These are phyloP conservation scores for Austroboletus festivus DNA, from an alignment of 768 basidiomycete species.

Conservation along the genomic window DNA sequence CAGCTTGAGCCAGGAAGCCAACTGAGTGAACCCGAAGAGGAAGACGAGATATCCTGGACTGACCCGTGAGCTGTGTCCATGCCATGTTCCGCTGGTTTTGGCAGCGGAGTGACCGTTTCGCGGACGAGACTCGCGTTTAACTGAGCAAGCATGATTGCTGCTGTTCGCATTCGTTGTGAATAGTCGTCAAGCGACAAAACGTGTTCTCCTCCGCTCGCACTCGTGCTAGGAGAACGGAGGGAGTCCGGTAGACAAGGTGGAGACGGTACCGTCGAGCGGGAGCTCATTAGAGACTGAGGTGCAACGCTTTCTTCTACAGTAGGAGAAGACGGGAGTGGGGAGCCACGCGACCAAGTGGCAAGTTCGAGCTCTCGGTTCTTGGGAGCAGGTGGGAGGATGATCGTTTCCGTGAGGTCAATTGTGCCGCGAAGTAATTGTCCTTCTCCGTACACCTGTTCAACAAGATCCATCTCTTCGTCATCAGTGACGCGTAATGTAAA, in stretches of 20 bases:
- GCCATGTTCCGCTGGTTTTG: constrained; percentile 12
- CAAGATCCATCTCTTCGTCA: constrained; percentile 92
- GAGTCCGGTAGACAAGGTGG: constrained; percentile 2
- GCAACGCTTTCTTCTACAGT: constrained; percentile 35
- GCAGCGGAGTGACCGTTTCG: constrained; percentile 40
- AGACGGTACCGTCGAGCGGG: constrained; percentile 4
- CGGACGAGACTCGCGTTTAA: constrained; percentile 77
- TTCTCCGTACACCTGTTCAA: constrained; percentile 90
- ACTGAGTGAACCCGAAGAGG: constrained; percentile 35
- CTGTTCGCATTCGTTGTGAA: constrained; percentile 96
- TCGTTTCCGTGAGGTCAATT: constrained; percentile 80
- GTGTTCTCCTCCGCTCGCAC: constrained; percentile 8
- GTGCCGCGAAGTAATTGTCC: constrained; percentile 69
- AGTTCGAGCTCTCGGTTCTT: constrained; percentile 91
- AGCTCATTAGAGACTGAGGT: constrained; percentile 8
- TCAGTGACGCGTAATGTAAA: constrained; percentile 32
- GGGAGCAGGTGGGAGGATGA: constrained; percentile 75
- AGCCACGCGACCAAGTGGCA: constrained; percentile 69
- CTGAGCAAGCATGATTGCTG: constrained; percentile 97
- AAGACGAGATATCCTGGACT: constrained; percentile 12
- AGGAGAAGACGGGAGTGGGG: constrained; percentile 50
- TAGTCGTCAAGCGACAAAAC: constrained; percentile 89
- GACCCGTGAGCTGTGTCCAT: background rate
- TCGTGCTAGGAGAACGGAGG: constrained; percentile 1
- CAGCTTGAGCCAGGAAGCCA: constrained; percentile 59